A percentile compares a stretch with the other conserved stretches of the same genome.
Evolutionary conservation across 495 filamentous ascomycete species (phyloP).

Genomic region (Trichoderma parareesei): DNA sequence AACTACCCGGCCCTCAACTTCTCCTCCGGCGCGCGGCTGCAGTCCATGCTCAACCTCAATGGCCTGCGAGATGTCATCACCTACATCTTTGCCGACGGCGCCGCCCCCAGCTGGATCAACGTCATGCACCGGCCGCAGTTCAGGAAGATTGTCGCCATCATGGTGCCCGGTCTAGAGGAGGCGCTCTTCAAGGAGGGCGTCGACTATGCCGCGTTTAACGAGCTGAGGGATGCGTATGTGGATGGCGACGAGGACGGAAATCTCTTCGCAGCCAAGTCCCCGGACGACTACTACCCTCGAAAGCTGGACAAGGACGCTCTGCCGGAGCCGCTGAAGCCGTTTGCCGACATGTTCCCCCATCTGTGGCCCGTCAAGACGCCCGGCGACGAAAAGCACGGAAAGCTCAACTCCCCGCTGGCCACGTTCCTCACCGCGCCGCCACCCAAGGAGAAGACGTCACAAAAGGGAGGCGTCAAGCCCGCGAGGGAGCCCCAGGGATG

Average conservation of each 20-base stretch:
- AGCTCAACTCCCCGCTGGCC: constrained; percentile 75
- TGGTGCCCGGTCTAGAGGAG: constrained; percentile 86
- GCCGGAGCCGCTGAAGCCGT: constrained; percentile 53
- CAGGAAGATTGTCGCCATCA: constrained; percentile 78
- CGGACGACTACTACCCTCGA: constrained; percentile 67
- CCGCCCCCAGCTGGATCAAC: constrained; percentile 78
- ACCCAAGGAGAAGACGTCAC: constrained; percentile 49
- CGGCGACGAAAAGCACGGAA: constrained; percentile 71
- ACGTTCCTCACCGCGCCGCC: constrained; percentile 61
- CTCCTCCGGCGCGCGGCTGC: constrained; percentile 56
- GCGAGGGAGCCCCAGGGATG: constrained; percentile 51
- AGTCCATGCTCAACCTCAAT: constrained; percentile 63
- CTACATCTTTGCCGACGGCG: constrained; percentile 84
- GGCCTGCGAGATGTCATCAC: constrained; percentile 74
- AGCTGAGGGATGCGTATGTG: constrained; percentile 16
- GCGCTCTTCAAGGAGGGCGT: constrained; percentile 77
- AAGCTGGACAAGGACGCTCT: constrained; percentile 52
- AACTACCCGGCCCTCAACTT: constrained; percentile 72
- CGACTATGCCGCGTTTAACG: constrained; percentile 35
- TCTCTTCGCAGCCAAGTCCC: constrained; percentile 31
- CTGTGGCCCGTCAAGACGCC: constrained; percentile 84
- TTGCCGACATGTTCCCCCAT: constrained; percentile 77
- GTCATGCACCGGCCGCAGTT: constrained; percentile 68
- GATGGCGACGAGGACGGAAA: constrained; percentile 23
- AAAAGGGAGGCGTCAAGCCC: constrained; percentile 46